phyloP scores from a whole-genome alignment of 352 stramenopile species.

The Sclerospora graminicola region DNA sequence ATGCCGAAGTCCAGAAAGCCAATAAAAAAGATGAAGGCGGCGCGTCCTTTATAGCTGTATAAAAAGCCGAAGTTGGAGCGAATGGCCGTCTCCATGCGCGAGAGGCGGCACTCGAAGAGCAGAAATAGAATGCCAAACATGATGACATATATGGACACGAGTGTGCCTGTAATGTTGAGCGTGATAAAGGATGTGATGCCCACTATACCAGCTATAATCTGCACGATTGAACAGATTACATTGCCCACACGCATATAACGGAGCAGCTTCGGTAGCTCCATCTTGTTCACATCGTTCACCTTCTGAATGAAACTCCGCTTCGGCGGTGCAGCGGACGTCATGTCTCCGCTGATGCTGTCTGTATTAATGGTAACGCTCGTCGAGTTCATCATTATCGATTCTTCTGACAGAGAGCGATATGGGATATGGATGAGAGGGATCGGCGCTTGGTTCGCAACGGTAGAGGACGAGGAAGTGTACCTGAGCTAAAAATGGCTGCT shows the following conservation, averaged over 20 bases:
- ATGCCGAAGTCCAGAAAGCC: slow-evolving; percentile 84
- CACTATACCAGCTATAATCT: slow-evolving; percentile 73
- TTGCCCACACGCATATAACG: slow-evolving; percentile 82
- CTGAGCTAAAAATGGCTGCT: too few relatives aligned
- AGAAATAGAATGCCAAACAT: slow-evolving; percentile 82
- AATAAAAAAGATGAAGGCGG: slow-evolving; percentile 86
- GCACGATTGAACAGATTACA: slow-evolving; percentile 71
- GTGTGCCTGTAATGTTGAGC: slow-evolving; percentile 82
- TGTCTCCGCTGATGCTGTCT: slow-evolving; percentile 54
- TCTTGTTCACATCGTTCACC: slow-evolving; percentile 85
- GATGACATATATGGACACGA: slow-evolving; percentile 86
- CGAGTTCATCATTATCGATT: slow-evolving; percentile 58
- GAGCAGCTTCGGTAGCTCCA: slow-evolving; percentile 82
- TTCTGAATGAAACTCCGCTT: slow-evolving; percentile 71
- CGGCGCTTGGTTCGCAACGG: too few relatives aligned
- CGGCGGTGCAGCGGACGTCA: slow-evolving; percentile 31
- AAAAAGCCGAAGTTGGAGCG: slow-evolving; percentile 82
- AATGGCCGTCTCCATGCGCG: slow-evolving; percentile 75
- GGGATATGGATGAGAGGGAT: too few relatives aligned
- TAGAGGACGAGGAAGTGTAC: too few relatives aligned
- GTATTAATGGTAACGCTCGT: slow-evolving; percentile 72
- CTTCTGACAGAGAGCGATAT: not conserved
- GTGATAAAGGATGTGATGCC: slow-evolving; percentile 83
- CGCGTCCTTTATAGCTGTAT: slow-evolving; percentile 81
- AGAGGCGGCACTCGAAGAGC: slow-evolving; percentile 83